Base-by-base conservation (phyloP, 2,329 filamentous ascomycete species). In the Fusarium tanahbumbuense region DNA sequence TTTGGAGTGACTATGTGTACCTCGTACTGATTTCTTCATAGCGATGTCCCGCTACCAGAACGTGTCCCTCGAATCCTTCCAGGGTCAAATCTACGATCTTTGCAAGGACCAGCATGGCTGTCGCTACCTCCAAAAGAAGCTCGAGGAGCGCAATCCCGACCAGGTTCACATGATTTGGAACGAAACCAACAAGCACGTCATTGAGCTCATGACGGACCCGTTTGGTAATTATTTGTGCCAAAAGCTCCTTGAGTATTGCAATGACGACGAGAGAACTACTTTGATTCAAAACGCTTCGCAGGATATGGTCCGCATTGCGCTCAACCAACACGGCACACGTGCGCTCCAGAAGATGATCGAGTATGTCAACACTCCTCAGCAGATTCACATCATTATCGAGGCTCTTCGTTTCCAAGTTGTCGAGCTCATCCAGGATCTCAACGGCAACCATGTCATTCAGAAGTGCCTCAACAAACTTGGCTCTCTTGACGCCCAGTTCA, bases 261-360 rank as follows among this genome's bases (percentile, higher is more conserved):
- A 93, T 78, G 93, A 98, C 77, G 93, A 97, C 55, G 95, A 99
- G 84, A 93, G 96, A 72, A 98, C 95, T 56, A 89, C 91, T 45
- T 88, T 99, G 68, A 97, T 99, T 75, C 90, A 94, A 80, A 97
- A 97, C 75, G 94, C 96, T 42, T 89, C 93, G 20, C 87, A 90
- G 56, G 91, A 95, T 69, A 93, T 99, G 85, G 93, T 97, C 25
- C 91, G 91, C 75, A 98, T 99, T 77, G 96, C 96, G 27, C 85
- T 98, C 64, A 98, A 99, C 82, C 95, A 98, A 83, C 96, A 99
- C 79, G 96, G 96, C 73, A 99, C 96, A 63, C 91, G 96, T 56
- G 96, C 96, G 68, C 84, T 99, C 63, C 96, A 99, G 84, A 99
- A 98, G 87, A 99, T 99, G 96, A 99, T 99, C 72, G 96, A 99